Evolutionary conservation across 495 filamentous ascomycete species (phyloP), one percentile per base, ranked within the genome.

Genomic region (Daldinia grandis): DNA sequence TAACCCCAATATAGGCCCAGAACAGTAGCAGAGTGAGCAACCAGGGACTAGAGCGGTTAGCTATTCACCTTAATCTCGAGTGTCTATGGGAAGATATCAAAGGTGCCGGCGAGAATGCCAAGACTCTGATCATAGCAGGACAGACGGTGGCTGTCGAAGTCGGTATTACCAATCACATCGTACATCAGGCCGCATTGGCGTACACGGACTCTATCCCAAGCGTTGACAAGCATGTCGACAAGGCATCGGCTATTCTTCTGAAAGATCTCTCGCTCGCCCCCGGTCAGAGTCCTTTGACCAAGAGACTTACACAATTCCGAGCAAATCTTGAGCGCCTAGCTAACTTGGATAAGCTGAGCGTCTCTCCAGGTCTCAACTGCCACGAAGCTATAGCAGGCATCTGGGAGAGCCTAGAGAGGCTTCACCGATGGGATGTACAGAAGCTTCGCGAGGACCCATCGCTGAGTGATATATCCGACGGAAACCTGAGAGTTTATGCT

Each of bases 371-470:
- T 21, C 83, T 97, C 9, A 95, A 94, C 70, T 93, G 95, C 78
- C 93, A 94, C 75, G 92, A 95, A 78, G 95, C 94, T 5, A 84
- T 98, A 15, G 91, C 91, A 31, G 93, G 93, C 6, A 83, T 99
- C 5, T 90, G 89, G 76, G 84, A 83, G 54, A 91, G 89, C 66
- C 77, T 95, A 30, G 76, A 80, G 21, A 86, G 78, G 62, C 71
- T 95, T 69, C 87, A 91, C 79, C 77, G 89, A 69, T 87, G 89
- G 77, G 92, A 94, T 73, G 77, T 89, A 53, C 86, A 88, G 74
- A 87, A 85, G 59, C 70, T 89, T 7, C 84, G 87, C 50, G 77
- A 83, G 56, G 84, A 86, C n/a, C 78, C 79, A 0, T 64, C 79
- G 1, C 79, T 85, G 62, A 79, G 74, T 28, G 73, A 76, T 5